Evolutionary conservation across 495 filamentous ascomycete species (phyloP), one percentile per base, ranked within the genome.

Genomic region (Tetracladium marchalianum): DNA sequence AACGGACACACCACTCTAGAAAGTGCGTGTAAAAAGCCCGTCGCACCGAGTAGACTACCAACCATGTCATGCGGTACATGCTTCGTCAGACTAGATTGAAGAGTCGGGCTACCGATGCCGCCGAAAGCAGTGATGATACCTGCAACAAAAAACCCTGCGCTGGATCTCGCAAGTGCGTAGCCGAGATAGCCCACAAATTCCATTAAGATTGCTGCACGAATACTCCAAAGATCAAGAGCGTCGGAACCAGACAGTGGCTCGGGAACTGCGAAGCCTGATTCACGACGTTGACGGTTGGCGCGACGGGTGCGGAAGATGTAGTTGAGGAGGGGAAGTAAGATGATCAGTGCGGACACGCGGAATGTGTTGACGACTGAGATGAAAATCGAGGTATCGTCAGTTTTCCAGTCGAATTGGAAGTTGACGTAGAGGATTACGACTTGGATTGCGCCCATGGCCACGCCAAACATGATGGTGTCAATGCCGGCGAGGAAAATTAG

Each of bases 21-120:
- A 15, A 92, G 59, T 0, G 86, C 84, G 67, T 96, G 92, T 49
- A 98, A 62, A 41, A 97, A 62, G 0, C 93, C 92, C 13, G 74
- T 82, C 1, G 88, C 92, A 9, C 92, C 92, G 2, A 98, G 73
- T 41, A 98, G 65, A 58, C 89, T 81, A 0, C 92, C 92, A 1
- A 86, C 81, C 24, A 75, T 73, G 52, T 90, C 83, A 8, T 76
- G 72, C 4, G 90, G 86, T 0, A 96, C 81, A 59, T 96, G 92
- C 58, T 96, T 96, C 43, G 87, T 96, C 13, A 96, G 64, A 0
- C 85, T 72, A 0, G 82, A 78, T 54, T 93, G 85, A 41, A 95
- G 63, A 0, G 84, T 90, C 3, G 92, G 90, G 5, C 79, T 81
- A 0, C 79, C 90, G 42, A 96, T 79, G 2, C 90, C 88, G 10